These are phyloP conservation scores for Henckelia pumila DNA, from an alignment of 257 asterid species.

Conservation along the genomic window DNA sequence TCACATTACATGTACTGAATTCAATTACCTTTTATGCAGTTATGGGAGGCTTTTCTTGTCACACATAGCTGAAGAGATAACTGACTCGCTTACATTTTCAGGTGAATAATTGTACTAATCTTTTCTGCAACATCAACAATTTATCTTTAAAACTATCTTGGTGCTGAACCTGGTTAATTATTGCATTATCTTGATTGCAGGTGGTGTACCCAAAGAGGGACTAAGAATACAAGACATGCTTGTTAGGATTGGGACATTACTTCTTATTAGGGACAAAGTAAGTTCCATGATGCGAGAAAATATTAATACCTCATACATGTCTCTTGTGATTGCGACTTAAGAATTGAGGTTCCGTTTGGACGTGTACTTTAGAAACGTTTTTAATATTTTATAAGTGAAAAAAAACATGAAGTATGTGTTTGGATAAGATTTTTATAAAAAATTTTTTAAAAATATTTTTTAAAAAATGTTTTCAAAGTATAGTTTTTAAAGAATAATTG, in stretches of 20 bases:
- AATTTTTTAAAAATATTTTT: no score
- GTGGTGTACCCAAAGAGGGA: constrained; percentile 99
- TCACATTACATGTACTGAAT: constrained; percentile 16
- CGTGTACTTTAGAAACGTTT: no score
- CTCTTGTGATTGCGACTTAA: constrained; percentile 4
- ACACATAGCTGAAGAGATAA: constrained; percentile 70
- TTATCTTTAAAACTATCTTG: constrained; percentile 23
- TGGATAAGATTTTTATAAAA: no score
- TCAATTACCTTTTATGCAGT: constrained; percentile 38
- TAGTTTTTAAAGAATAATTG: no score
- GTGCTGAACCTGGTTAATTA: constrained; percentile 23
- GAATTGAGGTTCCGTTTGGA: no score
- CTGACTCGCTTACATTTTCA: constrained; percentile 76
- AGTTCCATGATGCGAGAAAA: constrained; percentile 27
- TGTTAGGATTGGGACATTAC: constrained; percentile 67
- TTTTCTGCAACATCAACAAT: constrained; percentile 18
- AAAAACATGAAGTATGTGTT: no score
- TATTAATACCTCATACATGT: not conserved
- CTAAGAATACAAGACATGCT: constrained; percentile 83
- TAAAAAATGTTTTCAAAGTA: no score
- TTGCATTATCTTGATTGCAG: constrained; percentile 44
- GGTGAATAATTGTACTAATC: constrained; percentile 41
- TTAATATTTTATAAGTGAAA: no score
- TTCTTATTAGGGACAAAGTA: constrained; percentile 78
- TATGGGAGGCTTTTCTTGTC: constrained; percentile 70